Evolutionary conservation across 768 basidiomycete species (phyloP).

Genomic region (Collybia sordida): DNA sequence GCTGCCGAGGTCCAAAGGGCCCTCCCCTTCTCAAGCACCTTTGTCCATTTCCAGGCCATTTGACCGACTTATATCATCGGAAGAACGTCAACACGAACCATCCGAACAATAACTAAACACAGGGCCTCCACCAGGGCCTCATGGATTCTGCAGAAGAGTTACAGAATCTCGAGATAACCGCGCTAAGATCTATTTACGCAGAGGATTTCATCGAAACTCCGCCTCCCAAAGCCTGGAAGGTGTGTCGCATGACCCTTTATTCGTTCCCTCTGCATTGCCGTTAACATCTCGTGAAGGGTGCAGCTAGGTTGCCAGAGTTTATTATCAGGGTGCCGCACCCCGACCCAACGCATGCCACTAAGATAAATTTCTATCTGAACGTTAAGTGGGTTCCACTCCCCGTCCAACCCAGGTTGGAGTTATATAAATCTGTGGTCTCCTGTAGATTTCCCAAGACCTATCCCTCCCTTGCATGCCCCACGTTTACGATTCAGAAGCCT

Average conservation of each 20-base stretch:
- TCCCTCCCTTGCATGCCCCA: constrained; percentile 67
- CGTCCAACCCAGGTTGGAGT: constrained; percentile 1
- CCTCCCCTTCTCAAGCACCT: constrained; percentile 61
- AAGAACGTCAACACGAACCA: constrained; percentile 13
- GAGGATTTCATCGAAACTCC: constrained; percentile 74
- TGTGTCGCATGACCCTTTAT: constrained; percentile 23
- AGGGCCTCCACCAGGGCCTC: constrained; percentile 22
- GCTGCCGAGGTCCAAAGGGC: constrained; percentile 68
- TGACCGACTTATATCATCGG: constrained; percentile 8
- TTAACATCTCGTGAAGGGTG: constrained; percentile 45
- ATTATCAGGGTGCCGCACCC: constrained; percentile 71
- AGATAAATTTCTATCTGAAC: constrained; percentile 65
- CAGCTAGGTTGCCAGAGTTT: constrained; percentile 71
- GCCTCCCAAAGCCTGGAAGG: constrained; percentile 85
- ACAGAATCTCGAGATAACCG: constrained; percentile 69
- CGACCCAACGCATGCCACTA: constrained; percentile 54
- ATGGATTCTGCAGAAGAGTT: constrained; percentile 79
- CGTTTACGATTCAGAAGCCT: constrained; percentile 68
- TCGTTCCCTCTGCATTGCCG: background rate
- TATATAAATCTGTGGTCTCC: constrained; percentile 2
- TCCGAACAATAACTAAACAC: constrained; percentile 17
- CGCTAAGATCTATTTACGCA: constrained; percentile 77
- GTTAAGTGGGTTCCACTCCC: constrained; percentile 52
- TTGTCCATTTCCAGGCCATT: constrained; percentile 25
- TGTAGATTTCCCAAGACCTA: constrained; percentile 80